These are phyloP conservation scores for Durotheca rogersii DNA, from an alignment of 495 filamentous ascomycete genomes.

Conservation along the genomic window DNA sequence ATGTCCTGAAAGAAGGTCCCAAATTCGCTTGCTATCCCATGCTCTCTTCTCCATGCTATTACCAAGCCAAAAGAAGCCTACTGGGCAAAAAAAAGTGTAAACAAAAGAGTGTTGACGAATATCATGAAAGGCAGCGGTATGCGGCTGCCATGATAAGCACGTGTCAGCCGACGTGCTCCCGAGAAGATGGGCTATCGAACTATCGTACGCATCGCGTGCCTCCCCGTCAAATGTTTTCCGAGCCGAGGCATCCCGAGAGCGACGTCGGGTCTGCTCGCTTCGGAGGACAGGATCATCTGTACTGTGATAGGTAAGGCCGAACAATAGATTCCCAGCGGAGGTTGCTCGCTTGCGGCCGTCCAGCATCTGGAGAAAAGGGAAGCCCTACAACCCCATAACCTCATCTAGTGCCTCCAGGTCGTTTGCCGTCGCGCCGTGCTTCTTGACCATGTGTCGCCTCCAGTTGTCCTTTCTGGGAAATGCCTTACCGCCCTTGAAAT, in stretches of 20 bases:
- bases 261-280: too few species aligned
- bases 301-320: too few species aligned
- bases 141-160: too few species aligned
- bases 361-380: not conserved
- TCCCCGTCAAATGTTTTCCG: too few species aligned
- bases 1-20: slow-evolving; percentile 15
- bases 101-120: too few species aligned
- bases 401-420: slow-evolving; percentile 34
- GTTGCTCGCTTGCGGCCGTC: not conserved
- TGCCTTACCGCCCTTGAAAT: slow-evolving; percentile 49
- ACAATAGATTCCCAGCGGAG: not conserved
- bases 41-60: slow-evolving; percentile 21
- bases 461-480: slow-evolving; percentile 56
- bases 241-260: too few species aligned
- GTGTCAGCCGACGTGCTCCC: too few species aligned
- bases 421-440: slow-evolving; percentile 37
- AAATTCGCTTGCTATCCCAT: slow-evolving; percentile 19
- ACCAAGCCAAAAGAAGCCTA: slow-evolving; percentile 15
- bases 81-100: slow-evolving; percentile 27
- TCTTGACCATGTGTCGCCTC: slow-evolving; percentile 53
- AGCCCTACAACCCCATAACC: slow-evolving; percentile 13
- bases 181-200: too few species aligned
- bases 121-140: too few species aligned
- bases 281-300: too few species aligned
- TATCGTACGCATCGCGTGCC: too few species aligned